Evolutionary conservation across 306 rosid genomes (phyloP).

Genomic region (Cucurbita moschata): DNA sequence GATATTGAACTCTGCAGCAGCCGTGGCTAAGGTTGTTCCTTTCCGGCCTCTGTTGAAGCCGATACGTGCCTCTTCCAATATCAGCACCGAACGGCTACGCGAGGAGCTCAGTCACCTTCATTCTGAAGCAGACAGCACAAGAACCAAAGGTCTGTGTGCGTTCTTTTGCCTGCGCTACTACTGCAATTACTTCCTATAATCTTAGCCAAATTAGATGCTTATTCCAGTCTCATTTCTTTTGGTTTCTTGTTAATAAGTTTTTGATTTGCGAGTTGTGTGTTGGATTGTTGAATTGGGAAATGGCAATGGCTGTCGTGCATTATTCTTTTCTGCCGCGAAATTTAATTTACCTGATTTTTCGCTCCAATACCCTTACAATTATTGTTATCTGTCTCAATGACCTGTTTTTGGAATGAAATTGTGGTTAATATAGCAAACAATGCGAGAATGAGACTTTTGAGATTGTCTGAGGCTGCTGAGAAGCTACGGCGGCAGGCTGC

Average conservation of each 20-base stretch:
- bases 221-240: neutral
- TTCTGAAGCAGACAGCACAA: constrained; percentile 47
- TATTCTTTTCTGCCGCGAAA: neutral
- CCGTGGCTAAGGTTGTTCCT: constrained; percentile 23
- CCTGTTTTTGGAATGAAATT: neutral
- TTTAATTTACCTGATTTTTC: neutral
- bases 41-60: constrained; percentile 17
- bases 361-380: neutral
- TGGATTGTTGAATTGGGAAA: neutral
- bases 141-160: constrained; percentile 40
- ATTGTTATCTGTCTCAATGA: no score
- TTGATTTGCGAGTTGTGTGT: neutral
- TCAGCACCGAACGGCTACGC: constrained; percentile 49
- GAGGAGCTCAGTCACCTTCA: constrained; percentile 64
- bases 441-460: constrained; percentile 70
- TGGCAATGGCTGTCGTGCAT: neutral
- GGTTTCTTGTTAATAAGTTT: neutral
- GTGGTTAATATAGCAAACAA: constrained; percentile 38
- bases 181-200: neutral
- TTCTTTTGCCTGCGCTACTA: neutral
- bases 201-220: neutral
- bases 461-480: constrained; percentile 93
- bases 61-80: constrained; percentile 26
- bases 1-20: constrained; percentile 19
- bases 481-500: constrained; percentile 77